Conservation (phyloP, 805 yeast species). For the Ogataea allantospora region DNA sequence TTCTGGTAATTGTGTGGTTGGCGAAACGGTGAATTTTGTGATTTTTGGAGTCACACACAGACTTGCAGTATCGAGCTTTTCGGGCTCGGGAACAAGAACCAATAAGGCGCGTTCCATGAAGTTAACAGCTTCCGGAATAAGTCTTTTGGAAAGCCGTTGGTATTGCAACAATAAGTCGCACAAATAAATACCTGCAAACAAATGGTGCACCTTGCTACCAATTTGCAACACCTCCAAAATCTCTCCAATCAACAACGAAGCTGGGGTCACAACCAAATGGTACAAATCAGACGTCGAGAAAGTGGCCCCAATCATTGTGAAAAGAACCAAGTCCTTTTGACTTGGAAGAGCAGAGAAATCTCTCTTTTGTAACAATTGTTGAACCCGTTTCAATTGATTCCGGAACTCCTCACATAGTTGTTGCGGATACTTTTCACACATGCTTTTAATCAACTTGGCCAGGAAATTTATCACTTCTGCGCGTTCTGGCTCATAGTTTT, state of each 20-base stretch:
- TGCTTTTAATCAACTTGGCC: conserved; percentile 46
- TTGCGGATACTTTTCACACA: conserved; percentile 66
- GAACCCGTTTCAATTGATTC: conserved; percentile 52
- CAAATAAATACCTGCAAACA: conserved; percentile 63
- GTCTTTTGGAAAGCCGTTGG: conserved; percentile 78
- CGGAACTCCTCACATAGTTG: conserved; percentile 63
- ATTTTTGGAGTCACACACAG: conserved; percentile 23
- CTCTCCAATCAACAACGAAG: conserved; percentile 70
- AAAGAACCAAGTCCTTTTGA: conserved; percentile 61
- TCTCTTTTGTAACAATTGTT: conserved; percentile 44
- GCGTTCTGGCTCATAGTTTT: conserved; percentile 27
- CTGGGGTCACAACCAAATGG: conserved; percentile 87
- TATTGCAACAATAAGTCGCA: conserved; percentile 64
- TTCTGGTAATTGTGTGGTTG: conserved; percentile 16
- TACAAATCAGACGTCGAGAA: conserved; percentile 96
- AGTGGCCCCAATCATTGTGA: conserved; percentile 67
- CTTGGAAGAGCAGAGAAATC: conserved; percentile 33
- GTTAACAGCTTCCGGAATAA: conserved; percentile 70
- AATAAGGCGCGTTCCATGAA: conserved; percentile 55
- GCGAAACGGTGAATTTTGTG: conserved; percentile 22
- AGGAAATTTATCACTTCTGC: conserved; percentile 36
- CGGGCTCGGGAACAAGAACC: conserved; percentile 40
- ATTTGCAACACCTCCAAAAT: conserved; percentile 53
- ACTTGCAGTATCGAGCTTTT: conserved; percentile 18
- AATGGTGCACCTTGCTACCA: conserved; percentile 21